These are phyloP conservation scores for Penicillium paradoxum DNA, from an alignment of 495 filamentous ascomycete species.

Conservation along the genomic window DNA sequence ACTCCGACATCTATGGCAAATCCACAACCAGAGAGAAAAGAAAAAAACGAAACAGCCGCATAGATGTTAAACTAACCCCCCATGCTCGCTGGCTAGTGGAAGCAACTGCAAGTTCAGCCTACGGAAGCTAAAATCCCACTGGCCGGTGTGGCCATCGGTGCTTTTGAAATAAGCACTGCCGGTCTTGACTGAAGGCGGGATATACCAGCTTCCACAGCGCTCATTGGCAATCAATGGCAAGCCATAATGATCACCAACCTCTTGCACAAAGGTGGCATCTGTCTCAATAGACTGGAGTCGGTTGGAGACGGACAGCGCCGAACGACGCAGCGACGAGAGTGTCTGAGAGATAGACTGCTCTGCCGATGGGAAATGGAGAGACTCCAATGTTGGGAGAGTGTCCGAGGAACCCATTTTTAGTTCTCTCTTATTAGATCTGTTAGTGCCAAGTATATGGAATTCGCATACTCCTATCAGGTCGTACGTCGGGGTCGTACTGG, in stretches of 20 bases:
- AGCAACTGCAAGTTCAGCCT: constrained; percentile 81
- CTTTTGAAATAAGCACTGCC: constrained; percentile 93
- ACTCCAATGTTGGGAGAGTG: constrained; percentile 35
- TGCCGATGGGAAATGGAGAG: constrained; percentile 42
- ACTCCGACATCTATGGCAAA: not conserved
- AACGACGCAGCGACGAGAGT: constrained; percentile 56
- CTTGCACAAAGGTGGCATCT: constrained; percentile 62
- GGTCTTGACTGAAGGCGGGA: constrained; percentile 57
- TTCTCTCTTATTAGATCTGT: not conserved
- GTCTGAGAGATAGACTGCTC: constrained; percentile 41
- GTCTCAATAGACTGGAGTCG: constrained; percentile 67
- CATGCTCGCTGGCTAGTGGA: constrained; percentile 50
- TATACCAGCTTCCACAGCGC: constrained; percentile 94
- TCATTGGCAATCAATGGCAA: constrained; percentile 92
- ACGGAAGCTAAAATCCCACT: constrained; percentile 83
- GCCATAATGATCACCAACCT: constrained; percentile 45
- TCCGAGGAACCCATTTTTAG: constrained; percentile 16
- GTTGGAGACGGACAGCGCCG: constrained; percentile 73
- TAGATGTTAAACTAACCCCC: constrained; percentile 53
- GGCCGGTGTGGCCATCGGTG: constrained; percentile 86
- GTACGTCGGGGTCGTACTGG: constrained; percentile 11
- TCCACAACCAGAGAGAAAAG: not conserved
- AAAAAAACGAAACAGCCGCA: not conserved
- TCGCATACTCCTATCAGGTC: not conserved
- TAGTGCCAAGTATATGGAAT: constrained; percentile 4